Base-by-base conservation (phyloP, 2,329 filamentous ascomycete species). In the Penicillium sp. region DNA sequence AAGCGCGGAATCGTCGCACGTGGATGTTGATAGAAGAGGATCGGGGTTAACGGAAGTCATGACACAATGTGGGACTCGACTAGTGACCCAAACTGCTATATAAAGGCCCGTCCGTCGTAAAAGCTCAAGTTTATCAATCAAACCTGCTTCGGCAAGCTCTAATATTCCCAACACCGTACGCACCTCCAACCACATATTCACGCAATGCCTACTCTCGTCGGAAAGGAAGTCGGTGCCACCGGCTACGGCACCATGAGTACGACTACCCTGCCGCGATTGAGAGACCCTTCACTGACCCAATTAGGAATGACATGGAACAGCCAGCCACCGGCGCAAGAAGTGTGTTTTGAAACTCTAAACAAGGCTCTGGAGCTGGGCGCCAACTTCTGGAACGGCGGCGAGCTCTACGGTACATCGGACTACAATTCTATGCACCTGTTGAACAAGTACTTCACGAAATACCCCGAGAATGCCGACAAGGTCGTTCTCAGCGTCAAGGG, bases 401-500 rank as follows among this genome's bases (percentile, higher is more conserved):
- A 86, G 61, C 78, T 86, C 62, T 88, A 88, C 68, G 84, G 84
- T 33, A 76, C 66, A 0, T 64, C 78, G 1, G 72, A 80, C 18
- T 75, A 75, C 60, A 84, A 86, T 69, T 81, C 77, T 1, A 67
- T 84, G 60, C 77, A 79, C 28, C 68, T 87, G 8, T 67, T 87
- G 27, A 76, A 80, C 52, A 72, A 75, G 24, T 87, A 87, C 69
- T 85, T 87, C 61, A 74, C 74, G 28, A 75, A 78, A 52, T 79
- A 86, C 61, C 83, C 84, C 1, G 79, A 83, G 53, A 80, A 86
- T 54, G 81, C 82, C 6, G 72, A 77, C 43, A 81, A 82, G 61
- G 74, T 87, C 8, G 74, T 84, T 9, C 67, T 87, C 41, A 77
- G 75, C 58, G 76, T 87, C 62, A 87, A 87, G 69, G 83, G 83